A percentile compares a stretch with the other conserved stretches of the same genome.
phyloP scores from a whole-genome alignment of 2,329 filamentous ascomycete genomes.

The Trichophyton mentagrophytes region DNA sequence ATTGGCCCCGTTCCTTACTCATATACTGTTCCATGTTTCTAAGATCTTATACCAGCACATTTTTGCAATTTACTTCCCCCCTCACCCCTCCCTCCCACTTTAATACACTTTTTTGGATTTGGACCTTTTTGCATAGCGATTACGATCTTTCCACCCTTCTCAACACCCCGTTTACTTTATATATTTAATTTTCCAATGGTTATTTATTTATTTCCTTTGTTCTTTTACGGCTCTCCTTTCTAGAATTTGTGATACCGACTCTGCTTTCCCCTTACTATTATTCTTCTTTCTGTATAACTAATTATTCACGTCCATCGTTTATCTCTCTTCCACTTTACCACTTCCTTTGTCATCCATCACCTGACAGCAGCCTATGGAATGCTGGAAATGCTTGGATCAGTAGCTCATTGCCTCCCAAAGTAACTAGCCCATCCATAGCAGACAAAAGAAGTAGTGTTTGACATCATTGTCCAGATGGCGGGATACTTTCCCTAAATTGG shows the following conservation, averaged over 20 bases:
- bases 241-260: conserved; percentile 22
- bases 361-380: not conserved
- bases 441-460: too few relatives aligned
- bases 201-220: conserved; percentile 4
- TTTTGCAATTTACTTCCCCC: not conserved
- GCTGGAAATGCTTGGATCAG: too few relatives aligned
- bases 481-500: too few relatives aligned
- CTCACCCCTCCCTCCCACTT: not conserved
- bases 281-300: not conserved
- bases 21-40: not conserved
- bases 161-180: not conserved
- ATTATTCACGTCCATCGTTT: not conserved
- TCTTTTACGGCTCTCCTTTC: conserved; percentile 5
- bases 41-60: not conserved
- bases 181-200: conserved; percentile 1
- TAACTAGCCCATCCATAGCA: too few relatives aligned
- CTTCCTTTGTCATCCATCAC: not conserved
- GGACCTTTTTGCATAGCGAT: conserved; percentile 10
- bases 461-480: too few relatives aligned
- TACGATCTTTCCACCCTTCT: conserved; percentile 9
- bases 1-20: not conserved
- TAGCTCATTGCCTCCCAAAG: too few relatives aligned
- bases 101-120: conserved; percentile 4
- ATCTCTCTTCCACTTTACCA: not conserved
- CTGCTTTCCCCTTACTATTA: conserved; percentile 11